Conservation (phyloP, 163 green algal species). For the Chloromonas sp. region DNA sequence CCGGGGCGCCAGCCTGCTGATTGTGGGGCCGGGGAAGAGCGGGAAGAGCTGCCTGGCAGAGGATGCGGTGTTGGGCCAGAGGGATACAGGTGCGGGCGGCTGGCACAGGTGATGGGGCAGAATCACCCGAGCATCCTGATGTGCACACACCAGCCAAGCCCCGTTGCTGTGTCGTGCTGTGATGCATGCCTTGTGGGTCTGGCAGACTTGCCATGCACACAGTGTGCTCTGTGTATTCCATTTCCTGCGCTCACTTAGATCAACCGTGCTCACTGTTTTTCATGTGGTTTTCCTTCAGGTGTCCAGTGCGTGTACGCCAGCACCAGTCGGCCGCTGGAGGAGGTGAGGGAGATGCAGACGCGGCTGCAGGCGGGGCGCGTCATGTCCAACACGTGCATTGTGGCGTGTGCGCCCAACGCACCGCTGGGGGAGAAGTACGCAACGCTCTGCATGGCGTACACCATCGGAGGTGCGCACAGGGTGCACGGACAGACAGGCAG, state of each 20-base stretch:
- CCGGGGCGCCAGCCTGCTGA: conserved; percentile 71
- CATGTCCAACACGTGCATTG: conserved; percentile 63
- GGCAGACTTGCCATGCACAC: too few species aligned
- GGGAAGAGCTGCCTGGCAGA: conserved; percentile 68
- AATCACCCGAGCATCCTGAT: neutral
- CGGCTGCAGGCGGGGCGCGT: conserved; percentile 17
- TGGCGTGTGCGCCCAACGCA: conserved; percentile 32
- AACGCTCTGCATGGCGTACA: conserved; percentile 54
- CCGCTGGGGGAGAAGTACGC: conserved; percentile 67
- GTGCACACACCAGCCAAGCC: too few species aligned
- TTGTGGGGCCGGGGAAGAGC: conserved; percentile 54
- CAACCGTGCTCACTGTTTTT: too few species aligned
- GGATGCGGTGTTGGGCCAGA: conserved; percentile 64
- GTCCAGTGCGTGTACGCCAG: conserved; percentile 64
- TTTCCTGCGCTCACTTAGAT: too few species aligned
- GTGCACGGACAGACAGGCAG: neutral
- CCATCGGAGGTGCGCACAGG: conserved; percentile 45
- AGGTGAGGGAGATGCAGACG: conserved; percentile 13
- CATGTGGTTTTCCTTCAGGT: neutral
- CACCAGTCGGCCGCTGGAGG: conserved; percentile 25
- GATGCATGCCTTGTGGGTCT: too few species aligned
- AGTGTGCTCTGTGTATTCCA: too few species aligned
- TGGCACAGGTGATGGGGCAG: neutral
- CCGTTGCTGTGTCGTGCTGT: neutral
- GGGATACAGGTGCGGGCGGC: conserved; percentile 1